Conservation (phyloP, 345 rosid species). For the Syzygium oleosum region DNA sequence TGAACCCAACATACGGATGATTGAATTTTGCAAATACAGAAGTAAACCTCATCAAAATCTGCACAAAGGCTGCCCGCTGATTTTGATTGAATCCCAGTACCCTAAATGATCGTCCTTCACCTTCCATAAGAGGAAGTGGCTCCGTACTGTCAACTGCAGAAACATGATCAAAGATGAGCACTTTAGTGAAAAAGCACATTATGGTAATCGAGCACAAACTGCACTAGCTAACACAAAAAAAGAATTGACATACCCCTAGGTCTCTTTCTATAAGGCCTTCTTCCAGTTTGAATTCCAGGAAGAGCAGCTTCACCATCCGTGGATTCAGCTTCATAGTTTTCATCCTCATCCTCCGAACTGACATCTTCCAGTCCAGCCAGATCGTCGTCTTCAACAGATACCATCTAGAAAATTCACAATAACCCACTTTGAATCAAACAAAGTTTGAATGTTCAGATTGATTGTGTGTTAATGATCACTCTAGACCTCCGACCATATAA, state of each 20-base stretch:
- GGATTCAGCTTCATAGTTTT: conserved; percentile 89
- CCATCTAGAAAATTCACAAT: conserved; percentile 54
- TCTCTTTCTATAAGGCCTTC: conserved; percentile 71
- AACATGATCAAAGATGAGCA: conserved; percentile 4
- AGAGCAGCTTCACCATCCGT: conserved; percentile 74
- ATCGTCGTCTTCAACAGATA: conserved; percentile 95
- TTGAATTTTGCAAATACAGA: background rate
- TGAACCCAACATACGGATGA: background rate
- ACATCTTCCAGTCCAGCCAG: conserved; percentile 99
- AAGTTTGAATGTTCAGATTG: background rate
- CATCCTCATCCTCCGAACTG: conserved; percentile 95
- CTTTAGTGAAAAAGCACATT: background rate
- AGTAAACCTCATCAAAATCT: conserved; percentile 79
- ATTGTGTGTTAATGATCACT: background rate
- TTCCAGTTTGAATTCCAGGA: conserved; percentile 61
- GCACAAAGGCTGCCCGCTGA: conserved; percentile 93
- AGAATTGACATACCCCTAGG: conserved; percentile 47
- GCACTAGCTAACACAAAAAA: background rate
- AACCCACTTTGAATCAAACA: background rate
- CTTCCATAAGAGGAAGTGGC: conserved; percentile 95
- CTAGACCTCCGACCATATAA: background rate
- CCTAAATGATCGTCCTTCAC: conserved; percentile 92
- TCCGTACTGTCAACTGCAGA: conserved; percentile 58
- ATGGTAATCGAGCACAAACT: background rate
- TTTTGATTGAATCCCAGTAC: conserved; percentile 90